These are phyloP conservation scores for Teratosphaeria destructans DNA, from an alignment of 2,329 filamentous ascomycete genomes.

Conservation along the genomic window DNA sequence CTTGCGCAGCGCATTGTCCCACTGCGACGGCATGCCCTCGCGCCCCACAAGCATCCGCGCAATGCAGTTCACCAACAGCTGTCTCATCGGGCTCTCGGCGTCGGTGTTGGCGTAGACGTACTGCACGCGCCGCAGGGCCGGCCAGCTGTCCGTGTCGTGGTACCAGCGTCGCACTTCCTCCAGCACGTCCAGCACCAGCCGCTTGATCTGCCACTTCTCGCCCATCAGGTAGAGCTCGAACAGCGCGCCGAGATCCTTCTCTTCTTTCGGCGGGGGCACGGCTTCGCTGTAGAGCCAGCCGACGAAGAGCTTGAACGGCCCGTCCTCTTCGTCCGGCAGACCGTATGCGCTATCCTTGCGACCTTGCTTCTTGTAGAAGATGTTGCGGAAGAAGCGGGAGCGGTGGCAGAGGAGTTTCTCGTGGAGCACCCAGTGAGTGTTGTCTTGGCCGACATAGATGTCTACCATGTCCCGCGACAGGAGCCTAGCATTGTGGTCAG, in stretches of 20 bases:
- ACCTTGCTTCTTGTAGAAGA: slow-evolving; percentile 36
- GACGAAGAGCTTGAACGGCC: slow-evolving; percentile 42
- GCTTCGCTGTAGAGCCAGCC: slow-evolving; percentile 43
- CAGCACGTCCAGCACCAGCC: slow-evolving; percentile 39
- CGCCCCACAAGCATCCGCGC: slow-evolving; percentile 41
- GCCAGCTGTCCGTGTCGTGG: slow-evolving; percentile 43
- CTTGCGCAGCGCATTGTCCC: slow-evolving; percentile 45
- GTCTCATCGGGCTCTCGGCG: slow-evolving; percentile 21
- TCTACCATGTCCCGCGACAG: slow-evolving; percentile 45
- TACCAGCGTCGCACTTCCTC: slow-evolving; percentile 42
- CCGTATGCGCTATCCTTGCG: slow-evolving; percentile 32
- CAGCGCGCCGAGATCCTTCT: slow-evolving; percentile 40
- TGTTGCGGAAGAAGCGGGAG: slow-evolving; percentile 43
- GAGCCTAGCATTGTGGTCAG: slow-evolving; percentile 29
- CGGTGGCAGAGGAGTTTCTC: slow-evolving; percentile 46
- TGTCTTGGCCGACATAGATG: slow-evolving; percentile 45
- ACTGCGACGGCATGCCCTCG: slow-evolving; percentile 39
- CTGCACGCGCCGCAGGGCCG: slow-evolving; percentile 43
- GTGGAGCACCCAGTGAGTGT: slow-evolving; percentile 46
- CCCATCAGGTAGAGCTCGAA: slow-evolving; percentile 46
- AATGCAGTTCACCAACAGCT: slow-evolving; percentile 34
- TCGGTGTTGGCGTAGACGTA: slow-evolving; percentile 25
- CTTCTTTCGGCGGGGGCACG: slow-evolving; percentile 38
- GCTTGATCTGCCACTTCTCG: slow-evolving; percentile 42
- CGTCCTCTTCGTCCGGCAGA: slow-evolving; percentile 43